Percentiles rank a stretch among this genome's conserved stretches.
phyloP scores from a whole-genome alignment of 306 rosid species.

The Quercus rubra region DNA sequence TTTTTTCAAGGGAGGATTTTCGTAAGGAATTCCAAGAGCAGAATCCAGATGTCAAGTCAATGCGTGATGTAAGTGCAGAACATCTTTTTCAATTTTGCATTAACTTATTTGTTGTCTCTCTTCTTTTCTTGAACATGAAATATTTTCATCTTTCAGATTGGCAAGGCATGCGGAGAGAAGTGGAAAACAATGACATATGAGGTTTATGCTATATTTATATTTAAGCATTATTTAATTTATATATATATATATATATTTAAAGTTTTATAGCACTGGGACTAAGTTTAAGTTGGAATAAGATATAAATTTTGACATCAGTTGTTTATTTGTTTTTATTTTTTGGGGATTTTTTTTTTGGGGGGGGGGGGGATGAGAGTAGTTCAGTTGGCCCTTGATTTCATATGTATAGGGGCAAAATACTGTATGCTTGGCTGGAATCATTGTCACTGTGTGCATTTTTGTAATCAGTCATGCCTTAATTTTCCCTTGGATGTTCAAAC shows the following conservation, averaged over 20 bases:
- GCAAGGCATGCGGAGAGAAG: conserved; percentile 95
- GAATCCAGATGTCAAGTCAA: conserved; percentile 83
- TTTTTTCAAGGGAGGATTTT: conserved; percentile 75
- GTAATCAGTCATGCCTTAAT: neutral
- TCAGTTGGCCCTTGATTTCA: neutral
- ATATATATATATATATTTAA: neutral
- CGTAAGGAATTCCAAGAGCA: conserved; percentile 80
- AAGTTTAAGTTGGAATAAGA: neutral
- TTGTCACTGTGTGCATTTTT: neutral
- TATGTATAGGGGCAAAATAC: neutral
- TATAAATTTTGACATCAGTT: too few species aligned
- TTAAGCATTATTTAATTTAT: conserved; percentile 1
- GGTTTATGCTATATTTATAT: conserved; percentile 42
- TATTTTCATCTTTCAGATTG: conserved; percentile 56
- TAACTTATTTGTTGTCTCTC: neutral
- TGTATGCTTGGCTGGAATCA: neutral
- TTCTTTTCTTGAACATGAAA: neutral
- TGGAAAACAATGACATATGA: conserved; percentile 96
- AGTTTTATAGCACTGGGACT: neutral
- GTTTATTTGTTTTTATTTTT: too few species aligned
- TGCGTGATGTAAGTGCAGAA: conserved; percentile 70
- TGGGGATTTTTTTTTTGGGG: too few species aligned
- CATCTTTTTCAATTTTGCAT: neutral
- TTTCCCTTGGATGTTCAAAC: neutral
- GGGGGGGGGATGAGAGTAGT: too few species aligned